Evolutionary conservation across 106 monocot species (phyloP).

Genomic region (Platanthera guangdongensis): DNA sequence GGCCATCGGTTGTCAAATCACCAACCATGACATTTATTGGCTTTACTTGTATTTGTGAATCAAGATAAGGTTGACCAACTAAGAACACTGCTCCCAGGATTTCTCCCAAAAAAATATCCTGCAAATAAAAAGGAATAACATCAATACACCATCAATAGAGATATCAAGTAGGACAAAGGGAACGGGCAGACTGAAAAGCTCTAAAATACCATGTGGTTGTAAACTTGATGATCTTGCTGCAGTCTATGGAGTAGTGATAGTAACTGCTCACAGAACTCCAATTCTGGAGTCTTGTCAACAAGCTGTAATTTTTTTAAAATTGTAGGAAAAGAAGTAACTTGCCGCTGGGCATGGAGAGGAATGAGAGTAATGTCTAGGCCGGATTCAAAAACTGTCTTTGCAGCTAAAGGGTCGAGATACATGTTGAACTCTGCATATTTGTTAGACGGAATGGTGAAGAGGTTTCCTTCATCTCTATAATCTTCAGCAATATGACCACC

Average conservation of each 20-base stretch:
- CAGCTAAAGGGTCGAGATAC: constrained; percentile 85
- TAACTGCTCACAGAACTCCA: constrained; percentile 33
- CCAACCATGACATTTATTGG: constrained; percentile 20
- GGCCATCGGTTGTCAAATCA: constrained; percentile 35
- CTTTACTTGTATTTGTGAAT: constrained; percentile 13
- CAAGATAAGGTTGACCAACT: constrained; percentile 28
- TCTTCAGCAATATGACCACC: constrained; percentile 52
- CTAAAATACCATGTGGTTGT: constrained; percentile 51
- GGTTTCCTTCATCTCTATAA: constrained; percentile 43
- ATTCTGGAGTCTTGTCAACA: constrained; percentile 46
- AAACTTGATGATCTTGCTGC: constrained; percentile 27
- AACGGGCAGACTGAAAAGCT: not conserved
- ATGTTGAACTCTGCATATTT: constrained; percentile 82
- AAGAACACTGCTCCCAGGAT: constrained; percentile 65
- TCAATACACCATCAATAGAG: not conserved
- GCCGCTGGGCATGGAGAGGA: constrained; percentile 54
- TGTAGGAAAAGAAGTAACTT: constrained; percentile 37
- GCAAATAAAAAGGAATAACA: constrained; percentile 1
- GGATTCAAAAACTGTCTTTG: constrained; percentile 61
- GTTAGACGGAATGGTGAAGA: constrained; percentile 68
- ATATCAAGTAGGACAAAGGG: not conserved
- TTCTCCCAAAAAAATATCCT: constrained; percentile 91
- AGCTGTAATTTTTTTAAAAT: constrained; percentile 24
- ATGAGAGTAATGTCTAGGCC: constrained; percentile 53
- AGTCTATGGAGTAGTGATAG: constrained; percentile 45